Conservation (phyloP, 208 protist species). For the Paratrypanosoma confusum region DNA sequence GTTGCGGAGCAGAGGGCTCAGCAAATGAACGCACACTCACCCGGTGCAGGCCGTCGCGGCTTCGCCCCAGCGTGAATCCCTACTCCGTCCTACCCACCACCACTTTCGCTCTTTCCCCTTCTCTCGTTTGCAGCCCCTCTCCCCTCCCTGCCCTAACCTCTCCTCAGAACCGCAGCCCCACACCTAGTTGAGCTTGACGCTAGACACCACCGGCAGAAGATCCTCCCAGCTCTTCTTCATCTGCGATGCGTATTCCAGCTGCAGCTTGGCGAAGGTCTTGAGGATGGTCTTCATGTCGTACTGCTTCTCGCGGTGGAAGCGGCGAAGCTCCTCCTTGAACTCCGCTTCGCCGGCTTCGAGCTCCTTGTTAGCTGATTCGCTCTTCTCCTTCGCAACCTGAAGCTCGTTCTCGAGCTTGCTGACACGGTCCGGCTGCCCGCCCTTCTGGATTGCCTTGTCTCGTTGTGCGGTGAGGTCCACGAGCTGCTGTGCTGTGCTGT, state of each 20-base stretch:
- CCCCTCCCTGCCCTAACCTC: slow-evolving; percentile 5
- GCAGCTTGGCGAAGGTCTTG: slow-evolving; percentile 59
- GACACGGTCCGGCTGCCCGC: neutral
- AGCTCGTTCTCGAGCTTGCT: slow-evolving; percentile 20
- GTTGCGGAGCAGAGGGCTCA: no score
- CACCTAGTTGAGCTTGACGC: slow-evolving; percentile 11
- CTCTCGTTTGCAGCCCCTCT: neutral
- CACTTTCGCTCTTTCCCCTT: slow-evolving; percentile 1
- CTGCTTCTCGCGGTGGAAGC: slow-evolving; percentile 75
- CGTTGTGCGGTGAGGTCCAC: neutral
- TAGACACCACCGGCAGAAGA: slow-evolving; percentile 32
- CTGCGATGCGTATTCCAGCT: slow-evolving; percentile 55
- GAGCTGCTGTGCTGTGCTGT: slow-evolving; percentile 10
- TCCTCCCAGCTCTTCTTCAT: slow-evolving; percentile 65
- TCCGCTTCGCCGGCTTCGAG: slow-evolving; percentile 6
- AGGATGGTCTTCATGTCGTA: slow-evolving; percentile 72
- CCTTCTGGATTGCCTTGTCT: neutral
- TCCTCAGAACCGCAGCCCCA: no score
- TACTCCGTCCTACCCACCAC: no score
- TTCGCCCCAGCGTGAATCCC: no score
- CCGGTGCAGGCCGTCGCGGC: no score
- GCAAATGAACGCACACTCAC: no score
- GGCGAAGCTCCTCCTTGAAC: slow-evolving; percentile 51
- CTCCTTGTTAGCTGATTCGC: slow-evolving; percentile 16
- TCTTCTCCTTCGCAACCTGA: slow-evolving; percentile 17